Evolutionary conservation across 1,139 yeast species (phyloP).

Genomic region (Yamadazyma siamensis): DNA sequence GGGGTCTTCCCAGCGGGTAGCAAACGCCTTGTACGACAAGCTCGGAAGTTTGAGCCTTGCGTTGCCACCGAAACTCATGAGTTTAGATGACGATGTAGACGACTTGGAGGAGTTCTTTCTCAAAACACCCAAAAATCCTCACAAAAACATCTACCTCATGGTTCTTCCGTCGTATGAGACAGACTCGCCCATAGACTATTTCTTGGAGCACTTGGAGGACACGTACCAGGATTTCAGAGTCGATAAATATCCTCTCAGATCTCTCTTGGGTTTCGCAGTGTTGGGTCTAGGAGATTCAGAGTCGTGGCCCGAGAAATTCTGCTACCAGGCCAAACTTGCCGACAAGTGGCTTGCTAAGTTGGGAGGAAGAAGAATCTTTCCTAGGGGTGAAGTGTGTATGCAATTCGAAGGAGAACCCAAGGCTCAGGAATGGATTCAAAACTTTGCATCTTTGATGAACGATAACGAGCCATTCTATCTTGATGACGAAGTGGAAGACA

Average conservation of each 20-base stretch:
- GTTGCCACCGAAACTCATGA: conserved; percentile 52
- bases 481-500: conserved; percentile 27
- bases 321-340: conserved; percentile 78
- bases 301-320: conserved; percentile 80
- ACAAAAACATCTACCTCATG: conserved; percentile 58
- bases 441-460: conserved; percentile 53
- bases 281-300: conserved; percentile 87
- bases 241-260: conserved; percentile 71
- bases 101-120: conserved; percentile 83
- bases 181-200: conserved; percentile 88
- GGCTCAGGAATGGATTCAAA: conserved; percentile 64
- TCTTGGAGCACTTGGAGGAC: conserved; percentile 75
- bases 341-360: conserved; percentile 77
- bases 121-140: conserved; percentile 46
- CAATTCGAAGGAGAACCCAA: conserved; percentile 63
- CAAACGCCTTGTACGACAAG: conserved; percentile 44
- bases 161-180: conserved; percentile 90
- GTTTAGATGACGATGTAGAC: conserved; percentile 77
- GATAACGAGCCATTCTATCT: conserved; percentile 67
- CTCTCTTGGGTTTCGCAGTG: conserved; percentile 75
- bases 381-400: conserved; percentile 82
- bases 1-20: conserved; percentile 74
- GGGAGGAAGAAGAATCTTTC: conserved; percentile 82
- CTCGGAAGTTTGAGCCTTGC: conserved; percentile 28
- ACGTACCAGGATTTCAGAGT: conserved; percentile 82